Conservation (phyloP, 139 green algal genomes). For the Mesostigma viride region DNA sequence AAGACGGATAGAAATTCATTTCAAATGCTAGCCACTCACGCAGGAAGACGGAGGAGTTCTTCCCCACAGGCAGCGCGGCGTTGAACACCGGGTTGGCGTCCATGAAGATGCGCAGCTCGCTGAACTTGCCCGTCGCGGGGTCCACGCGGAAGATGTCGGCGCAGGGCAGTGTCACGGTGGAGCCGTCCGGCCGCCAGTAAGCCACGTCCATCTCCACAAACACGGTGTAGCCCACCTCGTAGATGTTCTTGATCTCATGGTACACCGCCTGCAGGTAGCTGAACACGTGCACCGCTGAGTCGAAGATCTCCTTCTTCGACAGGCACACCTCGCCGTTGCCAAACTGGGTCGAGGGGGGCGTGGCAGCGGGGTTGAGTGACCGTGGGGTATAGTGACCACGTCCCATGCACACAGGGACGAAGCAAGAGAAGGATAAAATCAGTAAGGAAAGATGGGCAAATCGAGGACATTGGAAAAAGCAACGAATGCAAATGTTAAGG, state of each 20-base stretch:
- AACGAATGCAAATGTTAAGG: no score
- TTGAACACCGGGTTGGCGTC: not conserved
- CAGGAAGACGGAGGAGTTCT: not conserved
- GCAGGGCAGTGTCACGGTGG: not conserved
- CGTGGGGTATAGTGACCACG: no score
- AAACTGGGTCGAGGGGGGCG: no score
- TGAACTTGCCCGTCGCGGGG: not conserved
- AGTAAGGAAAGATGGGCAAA: no score
- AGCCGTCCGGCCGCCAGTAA: not conserved
- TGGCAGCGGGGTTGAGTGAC: no score
- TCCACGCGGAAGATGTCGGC: not conserved
- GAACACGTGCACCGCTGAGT: not conserved
- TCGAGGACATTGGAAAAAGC: no score
- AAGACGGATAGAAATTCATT: no score
- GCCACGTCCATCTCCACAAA: not conserved
- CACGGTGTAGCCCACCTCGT: not conserved
- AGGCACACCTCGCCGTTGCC: not conserved
- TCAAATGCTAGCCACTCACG: no score
- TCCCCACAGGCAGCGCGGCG: not conserved
- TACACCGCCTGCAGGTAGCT: not conserved
- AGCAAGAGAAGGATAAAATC: no score
- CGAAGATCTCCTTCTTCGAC: not conserved
- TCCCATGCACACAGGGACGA: no score
- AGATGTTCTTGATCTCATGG: not conserved
- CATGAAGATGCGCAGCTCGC: constrained; percentile 3